Conservation (phyloP, 2,329 filamentous ascomycete genomes). For the Diaporthe vexans region DNA sequence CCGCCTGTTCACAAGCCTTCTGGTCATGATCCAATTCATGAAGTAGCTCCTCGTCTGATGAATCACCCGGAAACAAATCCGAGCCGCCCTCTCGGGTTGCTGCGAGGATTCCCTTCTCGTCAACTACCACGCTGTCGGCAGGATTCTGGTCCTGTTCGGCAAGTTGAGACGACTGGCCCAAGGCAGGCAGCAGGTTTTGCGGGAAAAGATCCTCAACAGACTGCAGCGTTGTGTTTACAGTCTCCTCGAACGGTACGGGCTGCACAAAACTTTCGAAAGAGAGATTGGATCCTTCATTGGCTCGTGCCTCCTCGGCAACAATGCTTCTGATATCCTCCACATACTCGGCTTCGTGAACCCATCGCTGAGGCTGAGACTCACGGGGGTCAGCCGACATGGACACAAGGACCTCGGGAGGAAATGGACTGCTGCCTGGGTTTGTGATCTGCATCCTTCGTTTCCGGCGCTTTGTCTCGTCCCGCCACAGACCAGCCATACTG, state of each 20-base stretch:
- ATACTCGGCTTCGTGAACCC: constrained; percentile 94
- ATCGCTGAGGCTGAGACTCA: constrained; percentile 79
- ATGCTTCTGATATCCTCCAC: constrained; percentile 74
- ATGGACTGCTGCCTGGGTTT: constrained; percentile 79
- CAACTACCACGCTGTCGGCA: constrained; percentile 69
- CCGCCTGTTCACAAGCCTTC: constrained; percentile 35
- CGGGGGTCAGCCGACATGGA: constrained; percentile 90
- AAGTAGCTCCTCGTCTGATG: constrained; percentile 66
- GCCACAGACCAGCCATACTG: constrained; percentile 95
- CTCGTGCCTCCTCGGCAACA: constrained; percentile 72
- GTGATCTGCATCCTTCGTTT: constrained; percentile 78
- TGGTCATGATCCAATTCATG: constrained; percentile 47
- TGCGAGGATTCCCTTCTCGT: constrained; percentile 71
- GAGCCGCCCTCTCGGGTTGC: constrained; percentile 59
- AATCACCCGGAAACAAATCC: constrained; percentile 64
- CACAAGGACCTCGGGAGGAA: constrained; percentile 83
- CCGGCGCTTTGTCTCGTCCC: constrained; percentile 85
- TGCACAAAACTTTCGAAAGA: constrained; percentile 78
- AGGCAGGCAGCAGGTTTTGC: constrained; percentile 67
- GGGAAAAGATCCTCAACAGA: constrained; percentile 91
- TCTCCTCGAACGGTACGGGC: constrained; percentile 64
- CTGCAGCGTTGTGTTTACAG: constrained; percentile 82
- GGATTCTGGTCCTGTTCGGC: constrained; percentile 50
- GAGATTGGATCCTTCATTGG: constrained; percentile 57
- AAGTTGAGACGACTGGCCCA: constrained; percentile 56